A percentile compares a stretch with the other conserved stretches of the same genome.
These are phyloP conservation scores for Elasticomyces elasticus DNA, from an alignment of 495 filamentous ascomycete genomes.

Conservation along the genomic window DNA sequence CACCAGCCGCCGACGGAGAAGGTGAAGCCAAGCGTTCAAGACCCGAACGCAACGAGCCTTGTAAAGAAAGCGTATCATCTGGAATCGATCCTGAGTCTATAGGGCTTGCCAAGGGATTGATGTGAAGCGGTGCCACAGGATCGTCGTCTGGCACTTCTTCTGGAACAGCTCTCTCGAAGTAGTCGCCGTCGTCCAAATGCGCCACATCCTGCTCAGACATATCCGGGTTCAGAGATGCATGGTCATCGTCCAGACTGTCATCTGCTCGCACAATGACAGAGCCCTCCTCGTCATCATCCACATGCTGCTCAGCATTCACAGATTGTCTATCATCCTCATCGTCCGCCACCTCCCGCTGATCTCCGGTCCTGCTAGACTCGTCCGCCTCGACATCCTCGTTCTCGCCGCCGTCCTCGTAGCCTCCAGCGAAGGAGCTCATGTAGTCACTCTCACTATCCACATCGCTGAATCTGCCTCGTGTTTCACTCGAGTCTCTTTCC, in stretches of 20 bases:
- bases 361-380: constrained; percentile 18
- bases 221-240: neutral
- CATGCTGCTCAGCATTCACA: neutral
- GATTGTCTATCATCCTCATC: neutral
- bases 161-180: neutral
- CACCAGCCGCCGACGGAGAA: constrained; percentile 23
- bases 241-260: neutral
- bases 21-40: constrained; percentile 53
- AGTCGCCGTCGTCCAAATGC: neutral
- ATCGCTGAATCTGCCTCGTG: constrained; percentile 10
- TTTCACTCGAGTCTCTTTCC: neutral
- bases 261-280: neutral
- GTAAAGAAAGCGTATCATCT: constrained; percentile 82
- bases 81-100: constrained; percentile 55
- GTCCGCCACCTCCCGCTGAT: constrained; percentile 2
- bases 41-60: constrained; percentile 75
- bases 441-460: constrained; percentile 8
- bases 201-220: neutral
- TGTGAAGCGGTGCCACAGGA: constrained; percentile 5
- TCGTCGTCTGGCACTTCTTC: neutral
- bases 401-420: constrained; percentile 27
- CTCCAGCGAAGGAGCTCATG: constrained; percentile 35
- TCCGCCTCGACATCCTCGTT: constrained; percentile 22
- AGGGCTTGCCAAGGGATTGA: constrained; percentile 26
- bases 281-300: neutral